Evolutionary conservation across 306 rosid species (phyloP), one percentile per base, ranked within the genome.

Genomic region (Quercus aquifolioides): DNA sequence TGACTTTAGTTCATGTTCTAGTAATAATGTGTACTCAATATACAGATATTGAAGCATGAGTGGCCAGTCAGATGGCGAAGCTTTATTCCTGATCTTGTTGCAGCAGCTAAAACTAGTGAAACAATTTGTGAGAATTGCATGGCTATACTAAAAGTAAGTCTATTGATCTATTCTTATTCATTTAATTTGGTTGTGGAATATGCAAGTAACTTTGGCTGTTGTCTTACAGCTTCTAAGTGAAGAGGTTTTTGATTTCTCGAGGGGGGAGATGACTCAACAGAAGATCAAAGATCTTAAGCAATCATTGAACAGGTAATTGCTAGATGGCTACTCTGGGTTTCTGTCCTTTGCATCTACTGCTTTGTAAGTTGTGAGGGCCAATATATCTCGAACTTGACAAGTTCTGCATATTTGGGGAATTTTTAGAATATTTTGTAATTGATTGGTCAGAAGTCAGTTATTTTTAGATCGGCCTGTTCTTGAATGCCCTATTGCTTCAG

Each of bases 1-100:
- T 67, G 26, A 46, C 8, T 30, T 2, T 30, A 28, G 70, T 64
- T 33, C 20, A 33, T 67, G 72, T 35, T 67, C 26, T 35, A 19
- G 11, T 68, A 9, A 19, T 68, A 35, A 73, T 71, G n/a, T 73
- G 38, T 43, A 52, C 74, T 84, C 71, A 20, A 71, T 56, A 4
- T 75, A 65, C 88, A 96, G 98, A 91, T 96, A 79, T 87, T 96
- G 88, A 96, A 96, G 96, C 99, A 96, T 73, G 99, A 96, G 78
- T 96, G 99, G 99, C 99, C 99, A 2, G 90, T 87, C 6, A 91
- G 90, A 85, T 96, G 99, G 99, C 88, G 64, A 82, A 91, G 96
- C 88, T 85, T 96, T 82, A 87, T 96, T 81, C 99, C 98, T n/a
- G 99, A 96, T 83, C 97, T 94, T 20, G 98, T 94, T 68, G 79